A percentile compares a stretch with the other conserved stretches of the same genome.
phyloP scores from a whole-genome alignment of 257 asterid species.

The Scutellaria minor region DNA sequence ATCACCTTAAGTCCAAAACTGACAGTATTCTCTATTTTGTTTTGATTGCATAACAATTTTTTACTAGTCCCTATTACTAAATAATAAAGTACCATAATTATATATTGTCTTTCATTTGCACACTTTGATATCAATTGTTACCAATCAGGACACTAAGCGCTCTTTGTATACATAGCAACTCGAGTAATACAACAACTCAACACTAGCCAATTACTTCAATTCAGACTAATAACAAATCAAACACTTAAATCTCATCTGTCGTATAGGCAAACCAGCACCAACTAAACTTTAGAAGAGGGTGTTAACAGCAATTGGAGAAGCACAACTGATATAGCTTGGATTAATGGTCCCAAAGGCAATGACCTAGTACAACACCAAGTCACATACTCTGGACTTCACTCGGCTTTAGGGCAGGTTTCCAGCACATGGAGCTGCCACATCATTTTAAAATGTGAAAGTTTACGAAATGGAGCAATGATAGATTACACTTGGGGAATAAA shows the following conservation, averaged over 20 bases:
- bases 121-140: neutral
- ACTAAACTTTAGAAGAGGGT: neutral
- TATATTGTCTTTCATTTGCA: neutral
- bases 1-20: neutral
- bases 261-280: slow-evolving; percentile 3
- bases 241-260: slow-evolving; percentile 1
- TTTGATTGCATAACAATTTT: slow-evolving; percentile 9
- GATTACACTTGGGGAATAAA: neutral
- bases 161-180: neutral
- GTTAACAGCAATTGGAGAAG: slow-evolving; percentile 4
- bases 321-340: slow-evolving; percentile 8
- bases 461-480: neutral
- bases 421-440: neutral
- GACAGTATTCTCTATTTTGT: neutral
- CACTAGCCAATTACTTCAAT: slow-evolving; percentile 1
- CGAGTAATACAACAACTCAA: neutral
- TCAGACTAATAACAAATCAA: slow-evolving; percentile 21
- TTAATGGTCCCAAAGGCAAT: slow-evolving; percentile 10
- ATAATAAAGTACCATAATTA: neutral
- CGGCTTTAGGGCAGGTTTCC: neutral
- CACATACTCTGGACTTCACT: slow-evolving; percentile 1
- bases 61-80: neutral
- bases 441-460: slow-evolving; percentile 1
- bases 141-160: neutral
- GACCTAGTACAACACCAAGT: slow-evolving; percentile 1